Conservation (phyloP, 1,284 basidiomycete genomes). For the Vanrija sp. region DNA sequence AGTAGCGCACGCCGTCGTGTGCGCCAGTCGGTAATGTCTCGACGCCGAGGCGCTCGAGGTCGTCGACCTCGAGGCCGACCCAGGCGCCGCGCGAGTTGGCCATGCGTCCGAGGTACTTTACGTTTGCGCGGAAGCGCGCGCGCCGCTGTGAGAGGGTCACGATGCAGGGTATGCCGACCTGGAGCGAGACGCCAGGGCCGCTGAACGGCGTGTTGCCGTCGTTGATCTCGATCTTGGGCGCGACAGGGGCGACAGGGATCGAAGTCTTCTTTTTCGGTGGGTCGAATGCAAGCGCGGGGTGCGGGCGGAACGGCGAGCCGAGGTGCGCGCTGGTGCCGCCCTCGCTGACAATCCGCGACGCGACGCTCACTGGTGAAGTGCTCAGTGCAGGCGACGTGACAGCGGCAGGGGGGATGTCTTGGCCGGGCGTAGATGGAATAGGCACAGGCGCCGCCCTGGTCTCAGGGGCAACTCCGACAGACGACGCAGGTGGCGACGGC, state of each 20-base stretch:
- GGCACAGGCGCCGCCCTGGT: too few relatives aligned
- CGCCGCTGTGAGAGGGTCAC: constrained; percentile 64
- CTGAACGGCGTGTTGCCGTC: constrained; percentile 17
- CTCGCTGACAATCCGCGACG: constrained; percentile 3
- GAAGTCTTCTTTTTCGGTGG: constrained; percentile 27
- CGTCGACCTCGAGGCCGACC: constrained; percentile 86
- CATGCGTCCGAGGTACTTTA: constrained; percentile 81
- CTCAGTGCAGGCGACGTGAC: too few relatives aligned
- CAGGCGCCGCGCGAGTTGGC: constrained; percentile 69
- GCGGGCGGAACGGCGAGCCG: constrained; percentile 37
- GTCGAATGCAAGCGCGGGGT: constrained; percentile 44
- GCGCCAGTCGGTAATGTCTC: constrained; percentile 25
- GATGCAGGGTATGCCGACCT: constrained; percentile 87
- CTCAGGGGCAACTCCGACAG: too few relatives aligned
- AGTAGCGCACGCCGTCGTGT: constrained; percentile 32
- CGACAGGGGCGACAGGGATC: constrained; percentile 5
- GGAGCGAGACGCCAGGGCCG: constrained; percentile 62
- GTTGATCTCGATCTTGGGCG: constrained; percentile 13
- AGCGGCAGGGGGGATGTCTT: too few relatives aligned
- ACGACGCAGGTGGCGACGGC: too few relatives aligned
- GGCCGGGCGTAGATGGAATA: too few relatives aligned
- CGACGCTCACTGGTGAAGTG: background rate
- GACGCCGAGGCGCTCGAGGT: constrained; percentile 52
- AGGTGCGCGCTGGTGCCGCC: constrained; percentile 2
- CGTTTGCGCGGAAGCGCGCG: constrained; percentile 77